Base-by-base conservation (phyloP, 352 stramenopile species). In the Globisporangium cylindrosporum region DNA sequence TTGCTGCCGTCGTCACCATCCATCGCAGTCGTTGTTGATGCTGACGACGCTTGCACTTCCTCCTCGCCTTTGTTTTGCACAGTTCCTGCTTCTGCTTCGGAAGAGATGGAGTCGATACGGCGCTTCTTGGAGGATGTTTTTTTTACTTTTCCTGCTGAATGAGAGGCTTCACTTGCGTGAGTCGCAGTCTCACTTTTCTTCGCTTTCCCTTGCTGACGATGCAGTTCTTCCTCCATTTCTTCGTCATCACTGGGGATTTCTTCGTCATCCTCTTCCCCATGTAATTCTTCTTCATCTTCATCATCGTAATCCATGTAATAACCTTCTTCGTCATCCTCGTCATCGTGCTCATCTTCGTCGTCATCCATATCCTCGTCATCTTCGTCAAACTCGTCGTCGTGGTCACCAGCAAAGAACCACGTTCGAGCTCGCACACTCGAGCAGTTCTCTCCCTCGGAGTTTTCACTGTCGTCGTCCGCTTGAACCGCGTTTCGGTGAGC, bases 231-330 rank as follows among this genome's bases (percentile, higher is more conserved):
- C 9, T 75, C 62, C 46, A 41, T 55, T 34, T 73, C 64, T 36
- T 55, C 59, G n/a, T 82, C 74, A 49, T 88, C 80, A 51, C 80
- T 90, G 1, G 67, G 46, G 18, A 70, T 73, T 22, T 79, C 70
- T 38, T 76, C 76, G 48, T 81, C 73, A 25, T 74, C 65, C 67
- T 66, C 65, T 32, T 68, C 53, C 4, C 38, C 60, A 9, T 77
- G 66, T 4, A 38, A 63, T 0, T 79, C 73, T 29, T 74, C 66
- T 61, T 60, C 66, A 22, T 82, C 80, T 18, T 84, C 80, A n/a
- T 91, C 77, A 48, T 90, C 79, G 65, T 85, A 78, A 48, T 86
- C 71, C 62, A 87, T 75, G 32, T 83, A 88, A 27, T 81, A 81
- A 4, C 60, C 66, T 15, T 88, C 82, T 6, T 89, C 79, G 9